Base-by-base conservation (phyloP, 495 filamentous ascomycete species). In the Xylaria palmicola region DNA sequence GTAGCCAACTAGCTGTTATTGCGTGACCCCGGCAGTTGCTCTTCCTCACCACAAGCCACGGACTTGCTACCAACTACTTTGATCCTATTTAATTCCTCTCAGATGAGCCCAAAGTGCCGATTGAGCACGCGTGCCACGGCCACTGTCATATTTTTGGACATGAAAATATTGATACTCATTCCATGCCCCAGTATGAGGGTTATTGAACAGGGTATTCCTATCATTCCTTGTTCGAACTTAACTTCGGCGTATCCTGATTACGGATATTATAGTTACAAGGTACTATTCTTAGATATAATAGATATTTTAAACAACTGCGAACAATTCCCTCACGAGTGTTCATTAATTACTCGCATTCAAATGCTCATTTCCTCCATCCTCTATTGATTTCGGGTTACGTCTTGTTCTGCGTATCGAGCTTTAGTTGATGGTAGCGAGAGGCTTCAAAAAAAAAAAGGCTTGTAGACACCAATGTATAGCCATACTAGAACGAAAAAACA, bases 131-230 rank as follows among this genome's bases (percentile, higher is more conserved):
- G 20, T 32, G 39, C 56, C 30, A 32, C 13, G 15, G 44, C 4
- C 32, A 56, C 39, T 19, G 39, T 44, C 24, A 32, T 56, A 56
- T 56, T 56, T 40, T 56, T 56, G 37, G 53, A 56, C 27, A 56
- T 44, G 56, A 20, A 15, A 48, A 19, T 59, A 34, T 13, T 2
- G 30, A 17, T 36, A 15, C 40, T 26, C 26, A 19, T 47, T 47
- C 27, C 27, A 2, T 30, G 10, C n/a, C 37, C 13, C 9, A 19
- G 37, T 4, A 4, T 26, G 37, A 29, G 17, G 24, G 19, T 48
- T 15, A 36, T 19, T 48, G 12, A 47, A 10, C 29, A n/a, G 27
- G 34, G n/a, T 27, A 57, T 57, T 47, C 55, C 41, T 47, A 57
- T 48, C 17, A 20, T 47, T 36, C 30, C 3, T 32, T 36, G 19